Evolutionary conservation across 2,329 filamentous ascomycete genomes (phyloP).

Genomic region (Penicillium sp.): DNA sequence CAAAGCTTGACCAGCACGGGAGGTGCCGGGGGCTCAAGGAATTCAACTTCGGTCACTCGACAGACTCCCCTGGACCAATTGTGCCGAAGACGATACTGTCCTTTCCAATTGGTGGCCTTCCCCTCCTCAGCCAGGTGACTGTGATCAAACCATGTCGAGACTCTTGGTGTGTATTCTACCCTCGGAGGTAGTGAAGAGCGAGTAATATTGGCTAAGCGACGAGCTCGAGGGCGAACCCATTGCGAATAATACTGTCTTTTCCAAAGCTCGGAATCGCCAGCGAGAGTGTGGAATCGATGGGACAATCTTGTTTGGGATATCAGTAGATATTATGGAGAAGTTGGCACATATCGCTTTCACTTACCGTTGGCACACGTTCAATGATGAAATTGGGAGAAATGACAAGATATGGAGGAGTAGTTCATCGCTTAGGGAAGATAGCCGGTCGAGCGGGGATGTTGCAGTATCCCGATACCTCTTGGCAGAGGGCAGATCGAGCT

Average conservation of each 20-base stretch:
- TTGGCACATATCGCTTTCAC: slow-evolving; percentile 7
- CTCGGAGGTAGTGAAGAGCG: slow-evolving; percentile 44
- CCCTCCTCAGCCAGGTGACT: slow-evolving; percentile 58
- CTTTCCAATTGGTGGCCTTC: slow-evolving; percentile 74
- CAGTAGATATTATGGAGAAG: not conserved
- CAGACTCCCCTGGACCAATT: slow-evolving; percentile 89
- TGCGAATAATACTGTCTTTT: slow-evolving; percentile 83
- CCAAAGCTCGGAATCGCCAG: slow-evolving; percentile 87
- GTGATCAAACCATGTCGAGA: slow-evolving; percentile 66
- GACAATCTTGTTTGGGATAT: slow-evolving; percentile 53
- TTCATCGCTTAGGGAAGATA: slow-evolving; percentile 83
- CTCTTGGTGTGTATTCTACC: slow-evolving; percentile 57
- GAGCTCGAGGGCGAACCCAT: slow-evolving; percentile 80
- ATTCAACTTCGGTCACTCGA: slow-evolving; percentile 74
- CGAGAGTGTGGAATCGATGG: slow-evolving; percentile 70
- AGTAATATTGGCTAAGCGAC: slow-evolving; percentile 71
- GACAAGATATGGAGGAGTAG: slow-evolving; percentile 82
- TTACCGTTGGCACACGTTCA: slow-evolving; percentile 67
- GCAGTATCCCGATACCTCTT: slow-evolving; percentile 51
- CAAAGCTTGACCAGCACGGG: slow-evolving; percentile 74
- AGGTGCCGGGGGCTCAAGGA: slow-evolving; percentile 60
- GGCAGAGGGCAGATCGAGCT: slow-evolving; percentile 27
- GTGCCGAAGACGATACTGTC: slow-evolving; percentile 81
- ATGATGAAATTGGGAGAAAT: slow-evolving; percentile 69
- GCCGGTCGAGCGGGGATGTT: slow-evolving; percentile 54